Evolutionary conservation across 108 stramenopile genomes (phyloP).

Genomic region (Stephanodiscus minutulus): DNA sequence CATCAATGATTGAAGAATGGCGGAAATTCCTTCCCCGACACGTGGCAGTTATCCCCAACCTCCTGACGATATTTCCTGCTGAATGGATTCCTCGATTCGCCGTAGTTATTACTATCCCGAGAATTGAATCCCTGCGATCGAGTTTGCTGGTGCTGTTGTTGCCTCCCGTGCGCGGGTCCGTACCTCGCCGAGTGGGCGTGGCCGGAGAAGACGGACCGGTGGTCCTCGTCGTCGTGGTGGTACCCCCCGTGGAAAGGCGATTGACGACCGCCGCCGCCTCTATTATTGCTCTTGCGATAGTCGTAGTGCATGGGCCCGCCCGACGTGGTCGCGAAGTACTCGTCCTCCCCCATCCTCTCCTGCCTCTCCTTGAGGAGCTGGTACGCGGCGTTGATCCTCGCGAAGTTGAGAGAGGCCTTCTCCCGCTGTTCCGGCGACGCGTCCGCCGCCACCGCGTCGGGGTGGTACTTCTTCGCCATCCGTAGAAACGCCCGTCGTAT

Average conservation of each 20-base stretch:
- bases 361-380: slow-evolving; percentile 52
- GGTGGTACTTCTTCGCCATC: slow-evolving; percentile 76
- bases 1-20: slow-evolving; percentile 36
- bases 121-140: not conserved
- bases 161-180: slow-evolving; percentile 13
- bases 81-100: slow-evolving; percentile 29
- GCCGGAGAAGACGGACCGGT: slow-evolving; percentile 17
- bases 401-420: slow-evolving; percentile 63
- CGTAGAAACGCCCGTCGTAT: slow-evolving; percentile 74
- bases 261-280: slow-evolving; percentile 23
- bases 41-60: slow-evolving; percentile 33
- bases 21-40: slow-evolving; percentile 30
- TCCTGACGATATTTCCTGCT: slow-evolving; percentile 18
- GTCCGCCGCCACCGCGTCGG: slow-evolving; percentile 62
- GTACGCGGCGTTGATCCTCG: slow-evolving; percentile 77
- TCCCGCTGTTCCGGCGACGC: slow-evolving; percentile 62
- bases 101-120: slow-evolving; percentile 1
- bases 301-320: slow-evolving; percentile 37
- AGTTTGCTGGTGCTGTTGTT: not conserved
- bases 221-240: slow-evolving; percentile 19
- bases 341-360: slow-evolving; percentile 8
- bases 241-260: slow-evolving; percentile 25
- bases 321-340: slow-evolving; percentile 30
- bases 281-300: slow-evolving; percentile 21
- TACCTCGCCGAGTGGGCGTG: slow-evolving; percentile 27